phyloP scores from a whole-genome alignment of 2,329 filamentous ascomycete genomes.

The Colletotrichum musicola region DNA sequence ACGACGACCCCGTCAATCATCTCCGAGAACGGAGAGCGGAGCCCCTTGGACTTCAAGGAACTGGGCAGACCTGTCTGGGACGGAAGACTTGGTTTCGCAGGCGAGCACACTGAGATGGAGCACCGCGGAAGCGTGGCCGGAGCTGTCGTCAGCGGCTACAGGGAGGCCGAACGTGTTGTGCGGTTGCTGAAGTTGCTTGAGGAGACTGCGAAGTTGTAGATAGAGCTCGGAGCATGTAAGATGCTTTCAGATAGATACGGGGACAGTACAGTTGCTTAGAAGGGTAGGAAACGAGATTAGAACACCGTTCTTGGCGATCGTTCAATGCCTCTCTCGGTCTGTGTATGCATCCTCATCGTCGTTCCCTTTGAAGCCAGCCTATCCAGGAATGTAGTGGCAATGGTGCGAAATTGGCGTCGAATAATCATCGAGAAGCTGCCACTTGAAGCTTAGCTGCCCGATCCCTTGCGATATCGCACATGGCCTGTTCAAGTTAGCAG shows the following conservation, averaged over 20 bases:
- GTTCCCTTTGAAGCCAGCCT: too few relatives aligned
- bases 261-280: slow-evolving; percentile 15
- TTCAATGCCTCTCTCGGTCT: not conserved
- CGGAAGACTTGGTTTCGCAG: slow-evolving; percentile 32
- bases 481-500: slow-evolving; percentile 68
- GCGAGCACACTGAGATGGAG: slow-evolving; percentile 38
- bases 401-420: too few relatives aligned
- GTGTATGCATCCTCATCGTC: too few relatives aligned
- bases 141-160: slow-evolving; percentile 34
- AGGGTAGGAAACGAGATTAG: not conserved
- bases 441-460: slow-evolving; percentile 73
- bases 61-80: slow-evolving; percentile 33
- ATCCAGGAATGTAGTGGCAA: too few relatives aligned
- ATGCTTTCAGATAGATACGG: slow-evolving; percentile 22
- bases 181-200: slow-evolving; percentile 32
- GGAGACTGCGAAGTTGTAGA: slow-evolving; percentile 29
- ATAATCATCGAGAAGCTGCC: not conserved
- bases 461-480: slow-evolving; percentile 91
- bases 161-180: slow-evolving; percentile 34
- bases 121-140: slow-evolving; percentile 36
- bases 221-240: not conserved
- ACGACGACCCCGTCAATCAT: slow-evolving; percentile 35
- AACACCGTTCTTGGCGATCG: not conserved
- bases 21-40: slow-evolving; percentile 32
- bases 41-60: slow-evolving; percentile 37